Conservation (phyloP, 129 eudicot genomes). For the Ambrosia artemisiifolia region DNA sequence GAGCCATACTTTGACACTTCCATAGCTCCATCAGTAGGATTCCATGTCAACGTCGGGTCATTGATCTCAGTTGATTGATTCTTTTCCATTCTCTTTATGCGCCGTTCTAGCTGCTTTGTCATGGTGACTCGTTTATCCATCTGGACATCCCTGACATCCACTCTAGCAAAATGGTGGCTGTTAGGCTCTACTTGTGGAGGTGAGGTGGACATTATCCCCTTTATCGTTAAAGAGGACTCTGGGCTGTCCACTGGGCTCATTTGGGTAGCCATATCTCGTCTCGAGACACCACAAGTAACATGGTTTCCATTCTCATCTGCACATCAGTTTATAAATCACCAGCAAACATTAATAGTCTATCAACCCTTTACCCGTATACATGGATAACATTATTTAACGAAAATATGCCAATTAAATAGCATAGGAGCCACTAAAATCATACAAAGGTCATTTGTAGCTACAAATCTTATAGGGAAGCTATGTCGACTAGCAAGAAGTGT, state of each 20-base stretch:
- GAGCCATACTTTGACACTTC: constrained; percentile 54
- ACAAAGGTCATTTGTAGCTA: neutral
- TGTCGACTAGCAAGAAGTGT: neutral
- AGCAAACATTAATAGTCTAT: neutral
- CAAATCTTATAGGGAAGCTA: neutral
- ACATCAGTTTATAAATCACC: constrained; percentile 14
- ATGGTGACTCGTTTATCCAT: constrained; percentile 65
- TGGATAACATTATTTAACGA: neutral
- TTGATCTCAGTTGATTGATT: constrained; percentile 32
- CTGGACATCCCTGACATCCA: constrained; percentile 82
- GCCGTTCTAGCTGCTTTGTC: constrained; percentile 37
- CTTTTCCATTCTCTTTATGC: constrained; percentile 25
- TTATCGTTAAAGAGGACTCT: constrained; percentile 42
- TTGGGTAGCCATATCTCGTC: constrained; percentile 90
- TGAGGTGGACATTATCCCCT: constrained; percentile 36
- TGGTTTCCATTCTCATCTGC: constrained; percentile 53
- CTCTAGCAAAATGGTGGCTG: constrained; percentile 28
- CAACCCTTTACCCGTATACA: neutral
- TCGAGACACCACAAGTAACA: constrained; percentile 36
- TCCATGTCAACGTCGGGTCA: constrained; percentile 43
- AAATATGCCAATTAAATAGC: neutral
- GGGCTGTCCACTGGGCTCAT: constrained; percentile 67
- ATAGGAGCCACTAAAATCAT: neutral
- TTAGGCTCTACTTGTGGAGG: constrained; percentile 23
- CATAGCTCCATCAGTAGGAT: constrained; percentile 41